Evolutionary conservation across 257 asterid genomes (phyloP), one percentile per base, ranked within the genome.

Genomic region (Nicotiana obtusifolia): DNA sequence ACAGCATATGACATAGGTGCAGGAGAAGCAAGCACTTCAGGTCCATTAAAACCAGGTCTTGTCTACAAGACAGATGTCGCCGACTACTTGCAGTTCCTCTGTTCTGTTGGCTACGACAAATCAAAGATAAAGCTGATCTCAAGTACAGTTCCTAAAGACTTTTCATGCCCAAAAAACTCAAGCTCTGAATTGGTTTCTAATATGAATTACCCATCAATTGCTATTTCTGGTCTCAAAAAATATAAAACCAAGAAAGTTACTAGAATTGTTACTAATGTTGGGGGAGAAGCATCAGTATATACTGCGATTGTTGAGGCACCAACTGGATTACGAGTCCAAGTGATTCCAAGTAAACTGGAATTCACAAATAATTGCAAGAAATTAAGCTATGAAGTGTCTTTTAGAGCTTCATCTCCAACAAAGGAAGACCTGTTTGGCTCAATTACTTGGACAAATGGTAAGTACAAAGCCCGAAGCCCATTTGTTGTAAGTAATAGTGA

Each of bases 191-290:
- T 83, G 52, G 85, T 93, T 84, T 91, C 98, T 80, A 78, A 84
- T 88, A 91, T 94, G 94, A 94, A 94, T 85, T 93, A 93, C 67
- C 98, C 98, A 17, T 91, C 97, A 10, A 91, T 94, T 80, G 89
- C 91, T 4, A 14, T 93, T 56, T 85, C 92, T 4, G 61, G 76
- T 35, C 77, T 92, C 24, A 84, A 66, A 28, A 82, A 54, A 54
- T 57, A 77, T 5, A 83, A 60, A 16, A 62, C 75, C 85, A 91
- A 82, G 88, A 84, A 86, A 17, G 93, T 91, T 71, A 83, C 22
- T 20, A 86, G 97, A 81, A 90, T 90, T 1, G 92, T 87, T 59
- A 91, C 91, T 3, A 94, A 92, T 44, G 90, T 91, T 11, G 98
- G 90, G 0, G 93, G 87, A 16, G 91, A 90, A 28, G 93, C 87